Evolutionary conservation across 768 basidiomycete species (phyloP).

Genomic region (Obba rivulosa): DNA sequence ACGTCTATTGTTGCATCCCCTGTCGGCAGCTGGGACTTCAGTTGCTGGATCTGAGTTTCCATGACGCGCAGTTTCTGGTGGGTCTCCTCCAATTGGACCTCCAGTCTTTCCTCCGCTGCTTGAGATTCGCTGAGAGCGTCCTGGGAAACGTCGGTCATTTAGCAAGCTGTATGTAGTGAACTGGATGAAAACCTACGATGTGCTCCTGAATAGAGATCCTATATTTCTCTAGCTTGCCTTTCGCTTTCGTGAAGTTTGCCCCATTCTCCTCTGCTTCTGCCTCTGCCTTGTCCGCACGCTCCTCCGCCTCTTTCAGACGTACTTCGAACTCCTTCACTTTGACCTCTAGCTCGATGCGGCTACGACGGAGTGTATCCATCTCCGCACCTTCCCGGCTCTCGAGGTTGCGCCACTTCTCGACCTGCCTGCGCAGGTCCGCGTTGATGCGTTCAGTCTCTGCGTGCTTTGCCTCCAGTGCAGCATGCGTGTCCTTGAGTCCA

Average conservation of each 20-base stretch:
- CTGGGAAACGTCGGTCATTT: neutral
- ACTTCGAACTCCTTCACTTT: conserved; percentile 42
- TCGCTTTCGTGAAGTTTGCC: conserved; percentile 19
- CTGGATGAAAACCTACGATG: conserved; percentile 8
- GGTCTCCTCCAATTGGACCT: conserved; percentile 30
- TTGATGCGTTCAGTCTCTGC: conserved; percentile 55
- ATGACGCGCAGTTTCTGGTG: conserved; percentile 17
- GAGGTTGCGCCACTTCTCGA: conserved; percentile 63
- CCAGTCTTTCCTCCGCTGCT: conserved; percentile 15
- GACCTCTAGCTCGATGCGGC: conserved; percentile 51
- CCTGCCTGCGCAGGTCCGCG: conserved; percentile 52
- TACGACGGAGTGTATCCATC: conserved; percentile 48
- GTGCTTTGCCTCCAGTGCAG: conserved; percentile 50
- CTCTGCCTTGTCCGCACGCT: conserved; percentile 18
- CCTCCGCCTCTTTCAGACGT: conserved; percentile 25
- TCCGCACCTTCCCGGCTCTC: conserved; percentile 62
- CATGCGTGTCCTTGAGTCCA: conserved; percentile 43
- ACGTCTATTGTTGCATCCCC: conserved; percentile 16
- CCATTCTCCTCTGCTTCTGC: conserved; percentile 22
- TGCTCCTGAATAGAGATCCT: conserved; percentile 18
- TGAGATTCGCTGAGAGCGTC: conserved; percentile 33
- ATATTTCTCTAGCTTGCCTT: conserved; percentile 22
- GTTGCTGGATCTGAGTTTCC: conserved; percentile 38
- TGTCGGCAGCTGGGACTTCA: conserved; percentile 39
- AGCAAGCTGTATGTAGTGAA: too few species aligned